A percentile compares a stretch with the other conserved stretches of the same genome.
These are phyloP conservation scores for Candida oleophila DNA, from an alignment of 805 yeast genomes.

Conservation along the genomic window DNA sequence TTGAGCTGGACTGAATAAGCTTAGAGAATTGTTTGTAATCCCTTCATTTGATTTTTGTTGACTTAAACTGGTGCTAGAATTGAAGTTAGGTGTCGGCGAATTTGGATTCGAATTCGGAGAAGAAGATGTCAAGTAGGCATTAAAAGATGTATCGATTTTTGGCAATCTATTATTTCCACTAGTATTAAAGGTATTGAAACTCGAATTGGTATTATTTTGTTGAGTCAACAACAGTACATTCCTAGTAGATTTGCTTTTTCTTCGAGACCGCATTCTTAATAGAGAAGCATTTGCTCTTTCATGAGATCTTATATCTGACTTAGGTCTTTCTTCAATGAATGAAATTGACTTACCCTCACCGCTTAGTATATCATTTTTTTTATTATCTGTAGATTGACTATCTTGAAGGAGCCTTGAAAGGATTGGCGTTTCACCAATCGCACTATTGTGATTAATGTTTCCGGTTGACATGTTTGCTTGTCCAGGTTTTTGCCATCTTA, in stretches of 20 bases:
- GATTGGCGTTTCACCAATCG: background rate
- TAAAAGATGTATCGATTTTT: conserved; percentile 6
- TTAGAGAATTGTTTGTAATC: background rate
- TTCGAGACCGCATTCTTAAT: conserved; percentile 56
- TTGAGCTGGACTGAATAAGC: background rate
- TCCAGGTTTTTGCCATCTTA: conserved; percentile 4
- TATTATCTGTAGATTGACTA: background rate
- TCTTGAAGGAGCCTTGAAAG: background rate
- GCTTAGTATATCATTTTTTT: conserved; percentile 1
- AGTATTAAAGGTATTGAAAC: background rate
- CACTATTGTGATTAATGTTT: background rate
- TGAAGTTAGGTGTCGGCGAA: conserved; percentile 3
- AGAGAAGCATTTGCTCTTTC: conserved; percentile 69
- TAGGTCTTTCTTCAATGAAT: conserved; percentile 27
- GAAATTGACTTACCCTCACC: conserved; percentile 7
- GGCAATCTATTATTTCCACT: conserved; percentile 29
- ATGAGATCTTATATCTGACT: conserved; percentile 40
- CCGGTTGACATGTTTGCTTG: background rate
- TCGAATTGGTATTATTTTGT: conserved; percentile 10
- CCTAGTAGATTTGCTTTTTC: conserved; percentile 47
- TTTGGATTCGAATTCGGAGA: background rate
- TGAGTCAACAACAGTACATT: conserved; percentile 24
- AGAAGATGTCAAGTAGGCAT: background rate
- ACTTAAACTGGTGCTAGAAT: background rate
- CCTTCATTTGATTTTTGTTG: background rate